Evolutionary conservation across 1,139 yeast genomes (phyloP).

Genomic region (Candida anutae): DNA sequence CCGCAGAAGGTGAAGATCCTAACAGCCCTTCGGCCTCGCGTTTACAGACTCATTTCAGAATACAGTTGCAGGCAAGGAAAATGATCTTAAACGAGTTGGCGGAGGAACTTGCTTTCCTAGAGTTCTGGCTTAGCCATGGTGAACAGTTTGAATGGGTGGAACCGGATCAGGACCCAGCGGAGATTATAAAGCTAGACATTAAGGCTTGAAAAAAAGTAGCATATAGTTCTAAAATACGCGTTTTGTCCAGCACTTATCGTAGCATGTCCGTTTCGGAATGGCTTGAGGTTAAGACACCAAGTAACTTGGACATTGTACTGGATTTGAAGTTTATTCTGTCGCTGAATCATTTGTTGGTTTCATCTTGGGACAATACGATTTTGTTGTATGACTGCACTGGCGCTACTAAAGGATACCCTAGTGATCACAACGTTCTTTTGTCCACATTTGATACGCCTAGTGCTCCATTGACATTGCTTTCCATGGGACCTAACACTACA

Average conservation of each 20-base stretch:
- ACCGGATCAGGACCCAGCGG: slow-evolving; percentile 75
- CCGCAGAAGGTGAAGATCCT: slow-evolving; percentile 2
- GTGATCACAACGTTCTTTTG: background rate
- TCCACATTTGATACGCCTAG: slow-evolving; percentile 4
- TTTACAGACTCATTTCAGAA: slow-evolving; percentile 16
- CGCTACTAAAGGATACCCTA: slow-evolving; percentile 2
- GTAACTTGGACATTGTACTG: slow-evolving; percentile 10
- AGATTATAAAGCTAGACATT: slow-evolving; percentile 12
- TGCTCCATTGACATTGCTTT: slow-evolving; percentile 8
- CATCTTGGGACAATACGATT: slow-evolving; percentile 36
- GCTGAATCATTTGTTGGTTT: slow-evolving; percentile 22
- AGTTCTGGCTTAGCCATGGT: slow-evolving; percentile 30
- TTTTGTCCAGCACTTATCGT: too few relatives aligned
- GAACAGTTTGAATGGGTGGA: slow-evolving; percentile 63
- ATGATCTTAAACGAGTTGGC: slow-evolving; percentile 26
- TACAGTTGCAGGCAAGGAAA: slow-evolving; percentile 20
- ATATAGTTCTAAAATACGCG: too few relatives aligned
- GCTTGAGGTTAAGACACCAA: too few relatives aligned
- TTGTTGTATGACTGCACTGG: slow-evolving; percentile 23
- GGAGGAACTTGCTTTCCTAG: slow-evolving; percentile 30
- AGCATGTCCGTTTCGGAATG: too few relatives aligned
- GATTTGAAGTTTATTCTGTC: slow-evolving; percentile 15
- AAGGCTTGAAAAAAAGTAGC: too few relatives aligned
- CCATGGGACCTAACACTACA: slow-evolving; percentile 12
- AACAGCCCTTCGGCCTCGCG: slow-evolving; percentile 3